Conservation (phyloP, 73 alveolate species). For the Breviolum minutum region DNA sequence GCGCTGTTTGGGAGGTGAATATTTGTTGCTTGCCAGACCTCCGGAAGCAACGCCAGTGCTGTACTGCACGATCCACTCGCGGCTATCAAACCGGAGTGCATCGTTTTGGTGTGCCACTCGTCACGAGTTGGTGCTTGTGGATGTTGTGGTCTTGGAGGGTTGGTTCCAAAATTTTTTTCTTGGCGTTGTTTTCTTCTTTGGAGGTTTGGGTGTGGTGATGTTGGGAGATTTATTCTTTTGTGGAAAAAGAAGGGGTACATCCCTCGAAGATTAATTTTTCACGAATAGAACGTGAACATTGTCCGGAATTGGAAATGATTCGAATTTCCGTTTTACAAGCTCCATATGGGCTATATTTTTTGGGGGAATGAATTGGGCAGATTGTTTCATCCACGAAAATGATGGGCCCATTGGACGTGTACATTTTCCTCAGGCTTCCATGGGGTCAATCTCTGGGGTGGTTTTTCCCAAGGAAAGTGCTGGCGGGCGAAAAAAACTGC, state of each 20-base stretch:
- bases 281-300: no score
- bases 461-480: neutral
- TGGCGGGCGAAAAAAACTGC: neutral
- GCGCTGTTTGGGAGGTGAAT: slow-evolving; percentile 36
- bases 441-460: no score
- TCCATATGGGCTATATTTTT: no score
- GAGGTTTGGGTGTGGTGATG: neutral
- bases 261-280: no score
- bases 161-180: neutral
- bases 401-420: no score
- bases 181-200: neutral
- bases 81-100: slow-evolving; percentile 81
- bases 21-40: slow-evolving; percentile 55
- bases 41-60: neutral
- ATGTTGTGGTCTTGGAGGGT: neutral
- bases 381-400: no score
- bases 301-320: no score
- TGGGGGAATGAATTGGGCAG: no score
- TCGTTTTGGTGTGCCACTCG: slow-evolving; percentile 49
- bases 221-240: neutral
- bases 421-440: no score
- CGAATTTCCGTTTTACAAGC: no score
- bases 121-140: neutral
- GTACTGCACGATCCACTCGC: slow-evolving; percentile 73
- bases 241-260: neutral